Conservation (phyloP, 805 yeast genomes). For the Starmerella stellata region DNA sequence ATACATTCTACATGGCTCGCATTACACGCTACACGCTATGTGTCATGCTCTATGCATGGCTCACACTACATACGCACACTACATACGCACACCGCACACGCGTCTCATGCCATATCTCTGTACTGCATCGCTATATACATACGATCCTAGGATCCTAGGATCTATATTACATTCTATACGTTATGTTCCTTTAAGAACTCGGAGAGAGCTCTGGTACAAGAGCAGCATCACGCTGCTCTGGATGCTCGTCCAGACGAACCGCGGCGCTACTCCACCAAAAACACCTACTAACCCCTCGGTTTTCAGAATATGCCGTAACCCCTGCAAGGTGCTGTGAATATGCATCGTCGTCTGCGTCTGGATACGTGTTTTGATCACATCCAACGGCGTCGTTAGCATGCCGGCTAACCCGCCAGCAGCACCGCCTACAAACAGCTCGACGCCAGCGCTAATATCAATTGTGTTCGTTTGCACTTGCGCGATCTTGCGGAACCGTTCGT, state of each 20-base stretch:
- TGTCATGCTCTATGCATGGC: no score
- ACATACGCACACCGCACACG: no score
- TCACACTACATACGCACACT: no score
- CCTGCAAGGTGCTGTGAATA: constrained; percentile 33
- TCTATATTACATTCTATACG: constrained; percentile 18
- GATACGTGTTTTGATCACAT: constrained; percentile 77
- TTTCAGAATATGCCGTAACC: constrained; percentile 39
- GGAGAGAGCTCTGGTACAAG: constrained; percentile 62
- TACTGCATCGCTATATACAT: not conserved
- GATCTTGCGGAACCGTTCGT: constrained; percentile 39
- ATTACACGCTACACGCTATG: no score
- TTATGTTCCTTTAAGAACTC: constrained; percentile 23
- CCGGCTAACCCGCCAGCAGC: constrained; percentile 93
- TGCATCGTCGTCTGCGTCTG: constrained; percentile 51
- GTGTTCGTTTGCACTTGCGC: constrained; percentile 22
- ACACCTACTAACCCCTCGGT: constrained; percentile 64
- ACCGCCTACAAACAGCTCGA: constrained; percentile 78
- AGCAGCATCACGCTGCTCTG: constrained; percentile 90
- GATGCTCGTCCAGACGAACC: constrained; percentile 88
- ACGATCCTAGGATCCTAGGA: not conserved
- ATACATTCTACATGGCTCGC: no score
- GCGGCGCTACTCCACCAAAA: constrained; percentile 90
- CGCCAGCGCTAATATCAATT: constrained; percentile 23
- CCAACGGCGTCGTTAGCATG: constrained; percentile 71
- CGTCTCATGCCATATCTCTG: no score